These are phyloP conservation scores for Erodium chrysanthum DNA, from an alignment of 441 rosid species.

Conservation along the genomic window DNA sequence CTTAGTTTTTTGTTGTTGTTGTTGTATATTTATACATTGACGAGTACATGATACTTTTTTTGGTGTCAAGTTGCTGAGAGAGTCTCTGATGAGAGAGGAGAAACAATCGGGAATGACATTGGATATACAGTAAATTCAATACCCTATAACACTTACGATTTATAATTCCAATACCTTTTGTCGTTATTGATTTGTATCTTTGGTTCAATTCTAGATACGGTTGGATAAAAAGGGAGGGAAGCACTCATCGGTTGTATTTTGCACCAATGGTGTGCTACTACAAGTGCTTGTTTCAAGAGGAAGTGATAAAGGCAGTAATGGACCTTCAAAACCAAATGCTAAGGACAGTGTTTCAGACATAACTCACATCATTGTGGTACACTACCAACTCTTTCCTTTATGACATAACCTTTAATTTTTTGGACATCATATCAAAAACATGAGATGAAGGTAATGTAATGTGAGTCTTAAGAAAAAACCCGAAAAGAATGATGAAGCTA, in stretches of 20 bases:
- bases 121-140: conserved; percentile 71
- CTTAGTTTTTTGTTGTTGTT: neutral
- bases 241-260: conserved; percentile 80
- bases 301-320: conserved; percentile 24
- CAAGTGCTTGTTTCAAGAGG: conserved; percentile 68
- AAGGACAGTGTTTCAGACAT: conserved; percentile 43
- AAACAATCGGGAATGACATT: conserved; percentile 59
- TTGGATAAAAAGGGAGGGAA: conserved; percentile 84
- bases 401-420: no score
- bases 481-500: no score
- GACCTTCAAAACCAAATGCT: conserved; percentile 20
- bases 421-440: no score
- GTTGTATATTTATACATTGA: neutral
- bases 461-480: no score
- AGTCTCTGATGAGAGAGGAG: conserved; percentile 83
- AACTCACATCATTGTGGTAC: conserved; percentile 96
- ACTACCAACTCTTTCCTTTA: conserved; percentile 10
- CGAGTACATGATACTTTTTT: conserved; percentile 17
- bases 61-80: conserved; percentile 75
- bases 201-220: conserved; percentile 47
- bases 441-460: no score
- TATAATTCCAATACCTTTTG: neutral
- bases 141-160: neutral
- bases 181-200: conserved; percentile 8
- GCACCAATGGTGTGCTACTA: conserved; percentile 87